These are phyloP conservation scores for Albifimbria verrucaria DNA, from an alignment of 2,329 filamentous ascomycete species.

Conservation along the genomic window DNA sequence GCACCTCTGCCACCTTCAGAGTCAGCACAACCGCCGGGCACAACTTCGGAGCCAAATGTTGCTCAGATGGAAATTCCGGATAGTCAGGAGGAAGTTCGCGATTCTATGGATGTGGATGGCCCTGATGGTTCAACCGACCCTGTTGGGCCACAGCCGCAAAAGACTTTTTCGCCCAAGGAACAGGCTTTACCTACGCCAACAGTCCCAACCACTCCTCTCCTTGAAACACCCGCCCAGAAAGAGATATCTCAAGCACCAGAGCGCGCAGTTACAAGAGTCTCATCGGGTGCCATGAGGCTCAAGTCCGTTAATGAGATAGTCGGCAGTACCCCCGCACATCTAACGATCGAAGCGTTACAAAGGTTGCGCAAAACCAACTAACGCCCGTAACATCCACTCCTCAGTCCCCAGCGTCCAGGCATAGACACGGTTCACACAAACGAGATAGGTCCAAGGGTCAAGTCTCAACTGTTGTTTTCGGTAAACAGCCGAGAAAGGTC, in stretches of 20 bases:
- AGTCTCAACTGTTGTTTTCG: constrained; percentile 74
- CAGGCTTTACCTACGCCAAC: constrained; percentile 5
- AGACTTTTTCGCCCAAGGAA: constrained; percentile 1
- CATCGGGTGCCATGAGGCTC: constrained; percentile 66
- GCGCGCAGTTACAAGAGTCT: constrained; percentile 66
- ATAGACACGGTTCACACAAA: constrained; percentile 32
- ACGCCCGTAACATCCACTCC: constrained; percentile 41
- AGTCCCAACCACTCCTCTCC: constrained; percentile 10
- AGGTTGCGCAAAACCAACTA: constrained; percentile 29
- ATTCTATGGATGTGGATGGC: constrained; percentile 32
- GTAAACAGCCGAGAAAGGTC: constrained; percentile 55
- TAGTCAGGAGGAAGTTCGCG: constrained; percentile 28
- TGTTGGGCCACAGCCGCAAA: constrained; percentile 11
- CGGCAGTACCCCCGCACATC: constrained; percentile 47
- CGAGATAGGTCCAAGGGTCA: constrained; percentile 62
- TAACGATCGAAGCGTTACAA: constrained; percentile 28
- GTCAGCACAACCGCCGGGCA: not conserved
- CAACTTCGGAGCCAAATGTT: constrained; percentile 1
- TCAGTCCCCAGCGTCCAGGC: constrained; percentile 36
- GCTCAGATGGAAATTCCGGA: constrained; percentile 28
- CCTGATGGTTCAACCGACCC: not conserved
- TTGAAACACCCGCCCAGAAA: constrained; percentile 6
- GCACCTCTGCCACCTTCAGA: not conserved
- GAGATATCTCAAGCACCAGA: constrained; percentile 24
- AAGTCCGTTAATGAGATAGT: constrained; percentile 74